Evolutionary conservation across 2,329 filamentous ascomycete genomes (phyloP), one percentile per base, ranked within the genome.

Genomic region (Myriosclerotinia duriaeana): DNA sequence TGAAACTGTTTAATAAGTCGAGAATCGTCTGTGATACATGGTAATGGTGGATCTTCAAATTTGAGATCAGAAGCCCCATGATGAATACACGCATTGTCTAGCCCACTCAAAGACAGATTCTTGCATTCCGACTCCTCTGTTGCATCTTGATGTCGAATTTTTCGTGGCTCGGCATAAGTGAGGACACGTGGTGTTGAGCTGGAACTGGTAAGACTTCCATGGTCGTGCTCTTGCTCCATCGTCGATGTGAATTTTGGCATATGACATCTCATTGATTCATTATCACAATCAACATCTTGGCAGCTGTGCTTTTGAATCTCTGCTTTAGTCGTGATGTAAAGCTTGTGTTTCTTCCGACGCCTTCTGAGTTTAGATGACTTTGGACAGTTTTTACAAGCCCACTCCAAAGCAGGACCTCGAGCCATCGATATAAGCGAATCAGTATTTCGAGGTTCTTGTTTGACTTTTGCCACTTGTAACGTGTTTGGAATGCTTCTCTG

Each of bases 211-310:
- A 60, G 14, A 12, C 30, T 38, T 60, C 30, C 42, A 50, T 30
- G 12, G 1, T 38, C 20, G 8, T 15, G 5, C 42, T 48, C 56
- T 34, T 60, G 42, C 20, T 6, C 14, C 6, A 60, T 15, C 14
- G 1, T 5, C 6, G 6, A 34, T 1, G 1, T 2, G 5, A 36
- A 5, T 15, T 22, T 17, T 1, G 15, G 0, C 7, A 26, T 34
- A 20, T 2, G 2, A 8, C 1, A 61, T 20, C n/a, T 11, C 30
- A 7, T 40, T 5, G n/a, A 12, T 26, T 20, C 14, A 26, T 20
- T 8, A 20, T 61, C 8, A 5, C 26, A 14, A 36, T 26, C 7
- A 26, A 5, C 3, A 9, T 61, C 1, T 26, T 0, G 34, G n/a
- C 20, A 61, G 11, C n/a, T 22, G 3, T 22, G 44, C 5, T 38